A percentile compares a stretch with the other conserved stretches of the same genome.
phyloP scores from a whole-genome alignment of 305 asterid species.

The Rubia tinctorum region DNA sequence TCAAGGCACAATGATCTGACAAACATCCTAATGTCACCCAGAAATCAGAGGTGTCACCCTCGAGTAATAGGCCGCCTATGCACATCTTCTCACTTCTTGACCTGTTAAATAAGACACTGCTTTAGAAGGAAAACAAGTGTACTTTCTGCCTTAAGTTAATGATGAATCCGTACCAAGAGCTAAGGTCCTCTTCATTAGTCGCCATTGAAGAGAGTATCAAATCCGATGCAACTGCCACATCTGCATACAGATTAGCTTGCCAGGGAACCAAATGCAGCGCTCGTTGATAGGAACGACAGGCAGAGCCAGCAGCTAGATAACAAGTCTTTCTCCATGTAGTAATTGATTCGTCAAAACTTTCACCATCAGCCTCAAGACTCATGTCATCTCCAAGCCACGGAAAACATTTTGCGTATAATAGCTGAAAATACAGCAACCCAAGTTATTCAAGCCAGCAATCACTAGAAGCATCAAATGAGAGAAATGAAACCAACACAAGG shows the following conservation, averaged over 20 bases:
- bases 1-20: conserved; percentile 53
- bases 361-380: conserved; percentile 42
- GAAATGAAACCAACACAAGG: not conserved
- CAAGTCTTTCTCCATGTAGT: conserved; percentile 70
- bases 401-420: conserved; percentile 79
- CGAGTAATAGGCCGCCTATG: conserved; percentile 73
- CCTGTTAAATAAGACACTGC: conserved; percentile 46
- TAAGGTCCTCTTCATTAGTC: conserved; percentile 36
- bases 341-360: conserved; percentile 61
- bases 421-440: conserved; percentile 48
- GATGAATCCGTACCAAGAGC: conserved; percentile 44
- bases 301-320: conserved; percentile 64
- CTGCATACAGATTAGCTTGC: conserved; percentile 79
- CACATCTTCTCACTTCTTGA: conserved; percentile 93
- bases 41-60: conserved; percentile 83
- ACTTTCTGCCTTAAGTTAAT: conserved; percentile 16
- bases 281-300: conserved; percentile 77
- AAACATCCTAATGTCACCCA: conserved; percentile 97
- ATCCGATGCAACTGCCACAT: conserved; percentile 75
- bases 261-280: conserved; percentile 93
- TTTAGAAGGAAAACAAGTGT: conserved; percentile 29
- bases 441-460: conserved; percentile 21
- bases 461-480: not conserved
- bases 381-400: conserved; percentile 74
- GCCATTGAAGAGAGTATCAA: conserved; percentile 56